phyloP scores from a whole-genome alignment of 305 asterid species.

The Plantago rigida region DNA sequence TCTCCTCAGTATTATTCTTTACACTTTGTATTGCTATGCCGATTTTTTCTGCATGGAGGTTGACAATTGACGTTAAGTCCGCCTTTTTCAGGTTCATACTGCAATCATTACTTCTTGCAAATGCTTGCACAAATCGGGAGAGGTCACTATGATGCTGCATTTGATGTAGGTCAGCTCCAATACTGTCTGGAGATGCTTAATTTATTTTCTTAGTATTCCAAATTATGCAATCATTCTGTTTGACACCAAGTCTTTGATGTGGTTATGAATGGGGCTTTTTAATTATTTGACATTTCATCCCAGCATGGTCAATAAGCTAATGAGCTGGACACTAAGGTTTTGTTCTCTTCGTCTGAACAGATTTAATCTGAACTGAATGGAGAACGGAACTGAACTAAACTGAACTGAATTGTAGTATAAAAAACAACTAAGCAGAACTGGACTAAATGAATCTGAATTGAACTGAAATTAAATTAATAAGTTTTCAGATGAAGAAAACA shows the following conservation, averaged over 20 bases:
- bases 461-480: too few species aligned
- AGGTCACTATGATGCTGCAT: slow-evolving; percentile 72
- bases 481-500: too few species aligned
- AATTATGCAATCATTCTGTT: neutral
- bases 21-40: slow-evolving; percentile 1
- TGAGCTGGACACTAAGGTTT: neutral
- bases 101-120: slow-evolving; percentile 85
- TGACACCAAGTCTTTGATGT: slow-evolving; percentile 2
- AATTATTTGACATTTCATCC: neutral
- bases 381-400: too few species aligned
- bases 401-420: too few species aligned
- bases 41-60: neutral
- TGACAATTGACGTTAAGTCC: slow-evolving; percentile 9
- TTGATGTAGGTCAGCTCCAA: slow-evolving; percentile 49
- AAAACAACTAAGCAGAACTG: too few species aligned
- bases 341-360: too few species aligned
- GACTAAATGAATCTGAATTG: too few species aligned
- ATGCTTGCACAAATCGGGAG: slow-evolving; percentile 78
- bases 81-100: slow-evolving; percentile 47
- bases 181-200: neutral
- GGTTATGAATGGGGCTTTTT: too few species aligned
- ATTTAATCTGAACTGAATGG: too few species aligned
- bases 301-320: neutral
- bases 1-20: slow-evolving; percentile 9
- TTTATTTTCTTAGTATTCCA: slow-evolving; percentile 8